Evolutionary conservation across 805 yeast species (phyloP).

Genomic region (Sugiyamaella smithiae): DNA sequence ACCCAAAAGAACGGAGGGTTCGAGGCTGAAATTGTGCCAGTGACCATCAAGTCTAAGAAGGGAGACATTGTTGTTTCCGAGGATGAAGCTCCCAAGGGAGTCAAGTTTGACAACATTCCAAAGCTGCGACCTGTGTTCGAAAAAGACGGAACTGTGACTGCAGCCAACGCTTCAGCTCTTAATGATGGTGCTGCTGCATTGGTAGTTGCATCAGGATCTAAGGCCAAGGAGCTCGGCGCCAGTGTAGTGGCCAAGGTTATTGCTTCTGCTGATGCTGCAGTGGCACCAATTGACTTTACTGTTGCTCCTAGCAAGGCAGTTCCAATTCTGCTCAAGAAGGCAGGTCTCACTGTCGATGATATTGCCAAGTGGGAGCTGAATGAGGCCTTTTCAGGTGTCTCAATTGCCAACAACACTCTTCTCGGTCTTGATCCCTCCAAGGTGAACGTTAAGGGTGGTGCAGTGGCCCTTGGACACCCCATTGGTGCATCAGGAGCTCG

Average conservation of each 20-base stretch:
- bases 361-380: slow-evolving; percentile 87
- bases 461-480: slow-evolving; percentile 94
- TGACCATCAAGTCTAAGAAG: slow-evolving; percentile 63
- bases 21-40: slow-evolving; percentile 72
- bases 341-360: slow-evolving; percentile 58
- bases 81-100: slow-evolving; percentile 76
- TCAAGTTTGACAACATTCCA: slow-evolving; percentile 67
- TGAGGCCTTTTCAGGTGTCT: slow-evolving; percentile 98
- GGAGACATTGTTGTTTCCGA: slow-evolving; percentile 66
- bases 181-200: slow-evolving; percentile 97
- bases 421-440: slow-evolving; percentile 62
- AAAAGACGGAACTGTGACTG: slow-evolving; percentile 92
- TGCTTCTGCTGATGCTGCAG: slow-evolving; percentile 97
- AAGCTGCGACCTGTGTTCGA: slow-evolving; percentile 87
- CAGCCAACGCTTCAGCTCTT: slow-evolving; percentile 89
- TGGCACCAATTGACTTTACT: slow-evolving; percentile 86
- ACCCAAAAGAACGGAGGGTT: slow-evolving; percentile 76
- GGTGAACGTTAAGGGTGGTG: slow-evolving; percentile 92
- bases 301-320: slow-evolving; percentile 91
- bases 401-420: slow-evolving; percentile 79
- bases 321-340: slow-evolving; percentile 87
- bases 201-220: slow-evolving; percentile 73
- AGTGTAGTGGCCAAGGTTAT: slow-evolving; percentile 69
- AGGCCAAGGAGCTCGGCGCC: slow-evolving; percentile 71
- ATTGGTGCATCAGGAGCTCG: slow-evolving; percentile 95